Percentiles rank a stretch among this genome's conserved stretches.
phyloP scores from a whole-genome alignment of 805 yeast species.

The Candida hungchunana region DNA sequence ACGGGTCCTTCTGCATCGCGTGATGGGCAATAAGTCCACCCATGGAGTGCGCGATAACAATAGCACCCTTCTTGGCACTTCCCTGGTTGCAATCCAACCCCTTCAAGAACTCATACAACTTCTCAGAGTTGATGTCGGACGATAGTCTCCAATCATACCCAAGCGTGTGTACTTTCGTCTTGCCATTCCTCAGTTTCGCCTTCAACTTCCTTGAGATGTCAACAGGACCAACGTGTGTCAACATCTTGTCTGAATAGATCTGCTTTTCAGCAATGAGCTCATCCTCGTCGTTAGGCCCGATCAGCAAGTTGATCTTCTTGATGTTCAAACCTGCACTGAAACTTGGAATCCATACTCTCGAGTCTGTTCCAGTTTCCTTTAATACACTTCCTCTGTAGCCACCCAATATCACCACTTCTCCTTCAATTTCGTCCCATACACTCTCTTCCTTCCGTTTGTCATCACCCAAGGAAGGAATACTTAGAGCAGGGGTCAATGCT shows the following conservation, averaged over 20 bases:
- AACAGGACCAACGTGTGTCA: slow-evolving; percentile 82
- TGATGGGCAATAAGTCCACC: slow-evolving; percentile 87
- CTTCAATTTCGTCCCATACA: slow-evolving; percentile 59
- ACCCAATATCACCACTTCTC: slow-evolving; percentile 78
- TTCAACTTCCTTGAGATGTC: slow-evolving; percentile 67
- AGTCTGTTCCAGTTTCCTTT: slow-evolving; percentile 57
- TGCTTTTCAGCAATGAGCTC: slow-evolving; percentile 50
- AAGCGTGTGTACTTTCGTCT: slow-evolving; percentile 60
- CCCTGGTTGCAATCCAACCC: slow-evolving; percentile 37
- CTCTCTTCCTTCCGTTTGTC: slow-evolving; percentile 24
- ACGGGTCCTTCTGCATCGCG: slow-evolving; percentile 64
- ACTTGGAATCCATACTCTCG: slow-evolving; percentile 78
- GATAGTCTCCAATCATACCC: slow-evolving; percentile 96
- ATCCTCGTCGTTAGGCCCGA: slow-evolving; percentile 72
- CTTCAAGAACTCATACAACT: slow-evolving; percentile 46
- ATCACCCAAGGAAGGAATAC: slow-evolving; percentile 17
- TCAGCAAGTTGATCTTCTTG: slow-evolving; percentile 58
- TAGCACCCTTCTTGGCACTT: slow-evolving; percentile 51
- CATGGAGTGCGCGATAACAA: slow-evolving; percentile 89
- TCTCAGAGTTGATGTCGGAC: slow-evolving; percentile 47
- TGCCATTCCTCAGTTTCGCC: slow-evolving; percentile 52
- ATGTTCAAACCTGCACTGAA: slow-evolving; percentile 78
- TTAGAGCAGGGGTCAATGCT: slow-evolving; percentile 48
- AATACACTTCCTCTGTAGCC: slow-evolving; percentile 85
- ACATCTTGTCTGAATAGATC: slow-evolving; percentile 70